Percentiles rank a stretch among this genome's conserved stretches.
These are phyloP conservation scores for Rhizophagus clarus DNA, from an alignment of 192 early-diverging fungal species.

Conservation along the genomic window DNA sequence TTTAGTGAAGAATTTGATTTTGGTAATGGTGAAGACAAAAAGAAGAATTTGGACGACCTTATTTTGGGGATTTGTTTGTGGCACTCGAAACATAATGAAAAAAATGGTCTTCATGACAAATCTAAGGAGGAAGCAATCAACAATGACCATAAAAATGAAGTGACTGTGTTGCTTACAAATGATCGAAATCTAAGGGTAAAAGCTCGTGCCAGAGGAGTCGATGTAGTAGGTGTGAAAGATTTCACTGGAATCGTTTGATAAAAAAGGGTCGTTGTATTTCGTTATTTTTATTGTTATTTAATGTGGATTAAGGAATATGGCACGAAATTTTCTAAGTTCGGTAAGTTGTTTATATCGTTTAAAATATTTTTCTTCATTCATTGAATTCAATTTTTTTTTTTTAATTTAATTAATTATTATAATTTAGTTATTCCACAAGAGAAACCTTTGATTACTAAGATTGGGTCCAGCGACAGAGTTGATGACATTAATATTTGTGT, in stretches of 20 bases:
- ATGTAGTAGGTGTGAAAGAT: slow-evolving; percentile 47
- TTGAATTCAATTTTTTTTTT: too few species aligned
- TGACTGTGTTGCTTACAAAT: slow-evolving; percentile 51
- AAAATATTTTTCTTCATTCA: too few species aligned
- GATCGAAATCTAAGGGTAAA: slow-evolving; percentile 63
- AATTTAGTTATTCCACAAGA: too few species aligned
- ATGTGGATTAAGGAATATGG: not conserved
- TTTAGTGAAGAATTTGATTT: slow-evolving; percentile 46
- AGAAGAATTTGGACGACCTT: slow-evolving; percentile 62
- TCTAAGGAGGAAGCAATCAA: not conserved
- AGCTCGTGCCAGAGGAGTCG: slow-evolving; percentile 53
- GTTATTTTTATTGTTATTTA: not conserved
- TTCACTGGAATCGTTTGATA: slow-evolving; percentile 17
- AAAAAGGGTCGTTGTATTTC: not conserved
- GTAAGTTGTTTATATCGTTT: not conserved
- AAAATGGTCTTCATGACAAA: not conserved
- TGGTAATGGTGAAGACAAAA: slow-evolving; percentile 51
- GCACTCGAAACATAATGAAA: slow-evolving; percentile 39
- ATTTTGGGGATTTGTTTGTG: slow-evolving; percentile 57
- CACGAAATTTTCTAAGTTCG: not conserved
- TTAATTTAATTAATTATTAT: too few species aligned
- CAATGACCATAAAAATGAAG: not conserved
- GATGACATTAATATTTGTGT: not conserved
- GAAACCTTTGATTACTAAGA: not conserved
- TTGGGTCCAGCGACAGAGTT: not conserved